These are phyloP conservation scores for Sphagnum fallax DNA, from an alignment of 228 moss, liverwort and hornwort species.

Conservation along the genomic window DNA sequence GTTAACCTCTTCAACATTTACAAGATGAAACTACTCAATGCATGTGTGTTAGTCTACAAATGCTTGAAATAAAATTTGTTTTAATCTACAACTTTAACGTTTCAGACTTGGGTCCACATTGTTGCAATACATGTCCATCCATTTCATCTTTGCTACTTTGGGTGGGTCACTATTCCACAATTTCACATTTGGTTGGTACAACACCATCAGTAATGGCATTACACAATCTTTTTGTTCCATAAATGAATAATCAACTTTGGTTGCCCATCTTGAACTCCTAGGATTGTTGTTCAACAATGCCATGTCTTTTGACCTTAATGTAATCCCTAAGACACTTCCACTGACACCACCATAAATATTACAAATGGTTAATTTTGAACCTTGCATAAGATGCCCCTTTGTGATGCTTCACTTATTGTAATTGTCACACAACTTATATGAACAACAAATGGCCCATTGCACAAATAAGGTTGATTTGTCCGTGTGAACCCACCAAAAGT, in stretches of 20 bases:
- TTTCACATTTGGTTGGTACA: constrained; percentile 41
- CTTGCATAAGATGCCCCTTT: constrained; percentile 55
- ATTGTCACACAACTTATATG: constrained; percentile 63
- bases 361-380: constrained; percentile 39
- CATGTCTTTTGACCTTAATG: constrained; percentile 33
- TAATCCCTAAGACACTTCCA: constrained; percentile 25
- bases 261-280: constrained; percentile 46
- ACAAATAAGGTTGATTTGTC: constrained; percentile 41
- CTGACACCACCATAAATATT: constrained; percentile 48
- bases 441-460: constrained; percentile 52
- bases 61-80: too few species aligned
- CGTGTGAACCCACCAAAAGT: constrained; percentile 12
- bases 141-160: constrained; percentile 54
- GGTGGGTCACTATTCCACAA: constrained; percentile 37
- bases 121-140: constrained; percentile 18
- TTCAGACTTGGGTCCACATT: too few species aligned
- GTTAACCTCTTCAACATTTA: too few species aligned
- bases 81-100: too few species aligned
- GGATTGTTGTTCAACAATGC: constrained; percentile 2
- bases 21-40: too few species aligned
- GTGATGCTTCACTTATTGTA: constrained; percentile 35
- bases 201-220: constrained; percentile 69
- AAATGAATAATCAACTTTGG: constrained; percentile 53
- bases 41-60: too few species aligned
- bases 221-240: constrained; percentile 74